Percentiles rank a stretch among this genome's conserved stretches.
Conservation (phyloP, 176 grass and related monocot genomes). For the Phyllostachys edulis region DNA sequence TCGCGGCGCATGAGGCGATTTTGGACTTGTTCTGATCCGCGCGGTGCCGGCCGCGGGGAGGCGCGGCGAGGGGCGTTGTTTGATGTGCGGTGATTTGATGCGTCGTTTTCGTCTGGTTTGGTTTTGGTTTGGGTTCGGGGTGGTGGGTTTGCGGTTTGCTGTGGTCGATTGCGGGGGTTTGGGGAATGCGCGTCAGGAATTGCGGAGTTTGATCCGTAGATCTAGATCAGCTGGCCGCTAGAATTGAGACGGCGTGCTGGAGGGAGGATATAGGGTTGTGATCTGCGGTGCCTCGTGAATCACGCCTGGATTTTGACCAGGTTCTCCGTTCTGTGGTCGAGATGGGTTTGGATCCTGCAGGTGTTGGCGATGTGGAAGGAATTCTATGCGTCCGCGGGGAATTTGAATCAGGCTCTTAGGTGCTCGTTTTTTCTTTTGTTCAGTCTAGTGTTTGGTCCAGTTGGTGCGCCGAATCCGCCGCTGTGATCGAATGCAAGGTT, state of each 20-base stretch:
- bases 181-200: background rate
- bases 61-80: background rate
- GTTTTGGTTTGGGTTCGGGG: background rate
- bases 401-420: background rate
- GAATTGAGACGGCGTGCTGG: background rate
- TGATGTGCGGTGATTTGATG: background rate
- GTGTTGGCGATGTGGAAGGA: background rate
- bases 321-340: background rate
- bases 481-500: background rate
- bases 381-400: background rate
- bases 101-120: background rate
- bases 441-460: background rate
- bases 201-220: background rate
- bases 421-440: background rate
- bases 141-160: background rate
- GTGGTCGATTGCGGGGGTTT: background rate
- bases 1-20: background rate
- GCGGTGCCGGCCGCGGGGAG: too few species aligned
- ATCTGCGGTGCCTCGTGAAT: slow-evolving; percentile 30
- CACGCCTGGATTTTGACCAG: slow-evolving; percentile 8
- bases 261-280: background rate
- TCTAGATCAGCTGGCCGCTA: slow-evolving; percentile 7
- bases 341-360: background rate
- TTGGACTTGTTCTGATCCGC: background rate
- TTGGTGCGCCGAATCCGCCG: background rate